Percentiles rank a stretch among this genome's conserved stretches.
phyloP scores from a whole-genome alignment of 768 basidiomycete species.

The Lepiota venenata region DNA sequence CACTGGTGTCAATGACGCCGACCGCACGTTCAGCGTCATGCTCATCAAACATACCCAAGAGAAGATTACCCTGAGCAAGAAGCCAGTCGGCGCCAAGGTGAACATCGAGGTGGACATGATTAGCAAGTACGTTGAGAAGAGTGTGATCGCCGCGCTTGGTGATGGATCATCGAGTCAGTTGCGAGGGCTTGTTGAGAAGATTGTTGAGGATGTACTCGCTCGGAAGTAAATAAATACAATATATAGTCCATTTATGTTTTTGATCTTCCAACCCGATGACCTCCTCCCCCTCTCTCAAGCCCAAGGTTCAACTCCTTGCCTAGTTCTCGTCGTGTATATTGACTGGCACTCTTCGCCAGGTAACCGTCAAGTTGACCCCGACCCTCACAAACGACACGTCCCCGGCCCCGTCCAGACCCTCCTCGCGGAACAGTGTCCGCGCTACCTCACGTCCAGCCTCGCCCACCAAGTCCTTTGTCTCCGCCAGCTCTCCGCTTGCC shows the following conservation, averaged over 20 bases:
- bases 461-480: constrained; percentile 26
- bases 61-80: constrained; percentile 78
- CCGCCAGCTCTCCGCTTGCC: constrained; percentile 18
- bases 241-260: constrained; percentile 4
- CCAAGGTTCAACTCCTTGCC: constrained; percentile 8
- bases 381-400: constrained; percentile 31
- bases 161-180: constrained; percentile 46
- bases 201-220: constrained; percentile 52
- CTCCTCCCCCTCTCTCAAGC: neutral
- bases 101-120: constrained; percentile 97
- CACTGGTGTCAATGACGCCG: constrained; percentile 66
- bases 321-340: neutral
- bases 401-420: constrained; percentile 23
- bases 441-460: constrained; percentile 44
- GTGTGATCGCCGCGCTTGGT: constrained; percentile 65
- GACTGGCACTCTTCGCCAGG: constrained; percentile 31
- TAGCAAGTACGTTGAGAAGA: constrained; percentile 88
- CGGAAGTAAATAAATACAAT: constrained; percentile 18
- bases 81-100: constrained; percentile 74
- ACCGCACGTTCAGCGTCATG: constrained; percentile 82
- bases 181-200: constrained; percentile 48
- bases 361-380: constrained; percentile 43
- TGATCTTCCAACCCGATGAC: neutral
- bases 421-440: constrained; percentile 24
- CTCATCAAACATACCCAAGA: constrained; percentile 92